Evolutionary conservation across 345 rosid genomes (phyloP).

Genomic region (Microcos paniculata): DNA sequence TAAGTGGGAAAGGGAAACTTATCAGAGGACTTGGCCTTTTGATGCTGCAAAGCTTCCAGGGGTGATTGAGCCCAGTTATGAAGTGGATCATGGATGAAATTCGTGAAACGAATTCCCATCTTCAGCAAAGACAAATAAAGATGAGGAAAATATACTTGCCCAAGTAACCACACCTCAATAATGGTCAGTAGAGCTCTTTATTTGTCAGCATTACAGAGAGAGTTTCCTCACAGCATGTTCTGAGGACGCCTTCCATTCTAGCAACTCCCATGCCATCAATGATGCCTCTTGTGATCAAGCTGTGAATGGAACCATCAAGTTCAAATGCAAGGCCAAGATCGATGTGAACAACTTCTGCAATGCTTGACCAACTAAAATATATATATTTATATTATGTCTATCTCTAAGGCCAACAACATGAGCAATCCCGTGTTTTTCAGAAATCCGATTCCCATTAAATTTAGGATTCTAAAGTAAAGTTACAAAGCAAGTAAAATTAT

Average conservation of each 20-base stretch:
- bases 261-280: too few relatives aligned
- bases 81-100: conserved; percentile 94
- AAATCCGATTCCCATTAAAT: too few relatives aligned
- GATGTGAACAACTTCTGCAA: conserved; percentile 99
- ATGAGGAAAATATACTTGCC: too few relatives aligned
- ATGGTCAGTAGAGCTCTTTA: too few relatives aligned
- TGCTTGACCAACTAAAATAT: conserved; percentile 88
- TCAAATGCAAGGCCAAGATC: conserved; percentile 97
- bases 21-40: conserved; percentile 62
- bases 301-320: conserved; percentile 96
- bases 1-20: neutral
- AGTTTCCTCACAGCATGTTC: too few relatives aligned
- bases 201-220: too few relatives aligned
- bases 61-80: conserved; percentile 98
- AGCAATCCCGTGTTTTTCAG: too few relatives aligned
- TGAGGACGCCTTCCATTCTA: too few relatives aligned
- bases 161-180: too few relatives aligned
- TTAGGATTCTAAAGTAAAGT: too few relatives aligned
- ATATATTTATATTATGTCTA: conserved; percentile 92
- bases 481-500: too few relatives aligned
- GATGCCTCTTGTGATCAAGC: conserved; percentile 92
- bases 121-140: conserved; percentile 1
- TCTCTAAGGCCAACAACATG: conserved; percentile 98
- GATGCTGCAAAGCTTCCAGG: conserved; percentile 95
- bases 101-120: conserved; percentile 52